A percentile compares a stretch with the other conserved stretches of the same genome.
Evolutionary conservation across 352 stramenopile genomes (phyloP).

Genomic region (Phytopythium sindhum): DNA sequence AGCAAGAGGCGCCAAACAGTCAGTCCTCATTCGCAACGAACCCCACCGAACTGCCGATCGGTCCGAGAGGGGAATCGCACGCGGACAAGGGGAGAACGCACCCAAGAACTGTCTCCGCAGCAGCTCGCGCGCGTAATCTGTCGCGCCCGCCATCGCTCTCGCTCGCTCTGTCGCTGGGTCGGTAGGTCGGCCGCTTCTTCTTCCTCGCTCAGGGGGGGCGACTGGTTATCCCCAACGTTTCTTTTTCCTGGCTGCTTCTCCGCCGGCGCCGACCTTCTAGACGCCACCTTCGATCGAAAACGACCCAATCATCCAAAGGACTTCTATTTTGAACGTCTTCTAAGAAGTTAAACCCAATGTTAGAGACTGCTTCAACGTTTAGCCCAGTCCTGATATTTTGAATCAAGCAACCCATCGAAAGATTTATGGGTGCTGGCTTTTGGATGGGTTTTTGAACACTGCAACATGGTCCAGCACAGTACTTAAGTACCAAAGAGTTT

Average conservation of each 20-base stretch:
- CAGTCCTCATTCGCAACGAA: neutral
- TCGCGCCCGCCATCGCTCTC: conserved; percentile 35
- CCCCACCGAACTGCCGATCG: neutral
- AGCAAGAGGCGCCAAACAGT: conserved; percentile 9
- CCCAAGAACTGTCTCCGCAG: conserved; percentile 78
- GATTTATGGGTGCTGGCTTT: too few relatives aligned
- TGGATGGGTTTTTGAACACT: too few relatives aligned
- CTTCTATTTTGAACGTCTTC: neutral
- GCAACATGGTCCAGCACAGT: too few relatives aligned
- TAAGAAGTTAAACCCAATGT: neutral
- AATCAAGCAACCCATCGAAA: too few relatives aligned
- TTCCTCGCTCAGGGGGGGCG: conserved; percentile 5
- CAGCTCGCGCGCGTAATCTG: conserved; percentile 78
- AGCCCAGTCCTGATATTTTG: too few relatives aligned
- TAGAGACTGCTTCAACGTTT: neutral
- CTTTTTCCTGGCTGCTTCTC: neutral
- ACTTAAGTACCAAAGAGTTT: too few relatives aligned
- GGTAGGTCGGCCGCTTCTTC: conserved; percentile 20
- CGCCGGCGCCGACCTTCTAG: conserved; percentile 1
- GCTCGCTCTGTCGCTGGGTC: conserved; percentile 13
- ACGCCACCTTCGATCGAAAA: neutral
- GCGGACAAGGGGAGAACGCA: conserved; percentile 18
- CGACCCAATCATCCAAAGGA: neutral
- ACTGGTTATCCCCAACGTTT: neutral
- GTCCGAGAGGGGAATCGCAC: neutral